Evolutionary conservation across 192 early-diverging fungal species (phyloP).

Genomic region (Entomortierella beljakovae): DNA sequence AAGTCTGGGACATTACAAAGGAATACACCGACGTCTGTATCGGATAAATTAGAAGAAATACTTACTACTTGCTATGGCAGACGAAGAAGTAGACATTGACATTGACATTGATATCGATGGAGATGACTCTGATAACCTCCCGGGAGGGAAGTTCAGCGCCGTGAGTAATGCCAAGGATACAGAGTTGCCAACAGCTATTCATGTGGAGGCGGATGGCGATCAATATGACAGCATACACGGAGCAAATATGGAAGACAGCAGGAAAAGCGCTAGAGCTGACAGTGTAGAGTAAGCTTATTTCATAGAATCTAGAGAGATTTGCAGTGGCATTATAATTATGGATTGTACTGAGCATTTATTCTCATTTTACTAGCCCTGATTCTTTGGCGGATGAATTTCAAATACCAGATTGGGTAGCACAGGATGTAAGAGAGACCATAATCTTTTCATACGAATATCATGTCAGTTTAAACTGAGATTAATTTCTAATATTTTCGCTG

Average conservation of each 20-base stretch:
- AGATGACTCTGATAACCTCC: slow-evolving; percentile 21
- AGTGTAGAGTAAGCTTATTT: neutral
- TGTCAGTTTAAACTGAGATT: neutral
- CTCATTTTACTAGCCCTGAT: slow-evolving; percentile 6
- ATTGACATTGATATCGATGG: slow-evolving; percentile 51
- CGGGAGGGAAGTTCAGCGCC: neutral
- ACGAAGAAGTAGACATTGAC: slow-evolving; percentile 40
- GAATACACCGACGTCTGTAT: neutral
- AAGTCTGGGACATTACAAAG: neutral
- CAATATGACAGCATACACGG: neutral
- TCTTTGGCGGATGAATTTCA: slow-evolving; percentile 25
- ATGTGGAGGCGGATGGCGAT: neutral
- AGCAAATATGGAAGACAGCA: neutral
- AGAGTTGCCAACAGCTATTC: neutral
- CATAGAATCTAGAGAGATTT: neutral
- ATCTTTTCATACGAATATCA: neutral
- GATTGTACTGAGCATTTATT: neutral
- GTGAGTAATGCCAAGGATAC: neutral
- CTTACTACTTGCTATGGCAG: slow-evolving; percentile 17
- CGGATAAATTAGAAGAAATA: neutral
- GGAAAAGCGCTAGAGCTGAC: neutral
- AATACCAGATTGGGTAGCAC: slow-evolving; percentile 50
- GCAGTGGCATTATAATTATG: neutral
- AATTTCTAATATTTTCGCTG: neutral
- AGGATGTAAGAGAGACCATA: slow-evolving; percentile 39